These are phyloP conservation scores for Pichia sp. DNA, from an alignment of 1,139 yeast species.

Conservation along the genomic window DNA sequence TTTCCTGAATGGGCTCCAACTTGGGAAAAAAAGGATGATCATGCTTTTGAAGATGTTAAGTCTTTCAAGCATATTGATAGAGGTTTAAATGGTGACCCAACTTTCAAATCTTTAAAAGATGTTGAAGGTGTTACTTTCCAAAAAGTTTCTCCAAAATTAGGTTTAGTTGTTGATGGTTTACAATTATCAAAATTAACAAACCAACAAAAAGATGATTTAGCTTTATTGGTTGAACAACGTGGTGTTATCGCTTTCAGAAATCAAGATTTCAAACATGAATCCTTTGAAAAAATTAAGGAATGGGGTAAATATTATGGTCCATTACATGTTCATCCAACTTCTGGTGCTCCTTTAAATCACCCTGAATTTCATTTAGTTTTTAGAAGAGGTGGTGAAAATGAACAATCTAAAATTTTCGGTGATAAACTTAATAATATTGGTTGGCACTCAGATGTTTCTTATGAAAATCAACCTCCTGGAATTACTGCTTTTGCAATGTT, in stretches of 20 bases:
- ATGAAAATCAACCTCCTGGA: slow-evolving; percentile 66
- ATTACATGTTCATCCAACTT: slow-evolving; percentile 66
- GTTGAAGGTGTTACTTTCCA: slow-evolving; percentile 26
- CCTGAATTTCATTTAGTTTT: slow-evolving; percentile 60
- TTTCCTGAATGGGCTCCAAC: slow-evolving; percentile 33
- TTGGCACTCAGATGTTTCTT: slow-evolving; percentile 69
- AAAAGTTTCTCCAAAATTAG: slow-evolving; percentile 56
- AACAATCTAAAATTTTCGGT: slow-evolving; percentile 33
- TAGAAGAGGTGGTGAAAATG: slow-evolving; percentile 41
- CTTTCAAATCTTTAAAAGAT: slow-evolving; percentile 44
- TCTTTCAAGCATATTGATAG: slow-evolving; percentile 48
- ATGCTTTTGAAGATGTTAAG: slow-evolving; percentile 25
- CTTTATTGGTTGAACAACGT: slow-evolving; percentile 57
- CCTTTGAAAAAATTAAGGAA: slow-evolving; percentile 46
- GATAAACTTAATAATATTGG: slow-evolving; percentile 32
- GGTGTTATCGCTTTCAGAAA: slow-evolving; percentile 63
- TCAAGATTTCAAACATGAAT: slow-evolving; percentile 54
- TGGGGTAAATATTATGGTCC: slow-evolving; percentile 63
- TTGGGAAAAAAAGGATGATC: slow-evolving; percentile 36
- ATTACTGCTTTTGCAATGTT: slow-evolving; percentile 57
- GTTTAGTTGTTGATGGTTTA: slow-evolving; percentile 53
- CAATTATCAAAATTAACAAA: slow-evolving; percentile 48
- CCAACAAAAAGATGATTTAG: slow-evolving; percentile 57
- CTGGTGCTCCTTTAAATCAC: slow-evolving; percentile 55
- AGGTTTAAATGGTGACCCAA: slow-evolving; percentile 51